Evolutionary conservation across 768 basidiomycete species (phyloP).

Genomic region (Ephemerocybe angulata): DNA sequence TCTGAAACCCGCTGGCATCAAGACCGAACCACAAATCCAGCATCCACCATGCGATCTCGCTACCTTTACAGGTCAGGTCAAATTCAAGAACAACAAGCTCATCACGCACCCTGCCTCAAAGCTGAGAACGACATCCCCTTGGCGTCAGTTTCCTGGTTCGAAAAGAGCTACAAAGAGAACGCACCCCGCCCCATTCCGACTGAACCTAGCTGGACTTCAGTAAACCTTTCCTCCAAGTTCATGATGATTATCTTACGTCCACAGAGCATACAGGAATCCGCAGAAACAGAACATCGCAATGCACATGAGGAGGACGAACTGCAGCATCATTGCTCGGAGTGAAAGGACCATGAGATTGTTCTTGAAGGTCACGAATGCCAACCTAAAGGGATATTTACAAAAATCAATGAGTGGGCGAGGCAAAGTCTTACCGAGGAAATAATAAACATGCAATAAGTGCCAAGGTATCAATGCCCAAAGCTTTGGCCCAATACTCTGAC

Average conservation of each 20-base stretch:
- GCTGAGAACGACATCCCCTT: slow-evolving; percentile 20
- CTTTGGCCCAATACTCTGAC: slow-evolving; percentile 61
- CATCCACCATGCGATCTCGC: slow-evolving; percentile 90
- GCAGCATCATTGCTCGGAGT: slow-evolving; percentile 87
- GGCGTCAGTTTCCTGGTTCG: neutral
- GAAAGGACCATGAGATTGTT: slow-evolving; percentile 78
- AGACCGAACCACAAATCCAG: slow-evolving; percentile 93
- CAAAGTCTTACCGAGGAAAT: slow-evolving; percentile 66
- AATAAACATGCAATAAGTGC: slow-evolving; percentile 87
- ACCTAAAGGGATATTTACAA: slow-evolving; percentile 33
- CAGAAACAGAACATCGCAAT: slow-evolving; percentile 89
- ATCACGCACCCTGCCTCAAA: slow-evolving; percentile 28
- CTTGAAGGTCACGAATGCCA: slow-evolving; percentile 88
- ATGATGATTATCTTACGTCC: slow-evolving; percentile 62
- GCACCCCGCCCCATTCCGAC: slow-evolving; percentile 52
- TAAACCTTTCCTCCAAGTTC: neutral
- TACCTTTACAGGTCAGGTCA: slow-evolving; percentile 8
- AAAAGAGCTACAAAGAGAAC: neutral
- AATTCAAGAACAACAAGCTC: slow-evolving; percentile 1
- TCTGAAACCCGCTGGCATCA: slow-evolving; percentile 85
- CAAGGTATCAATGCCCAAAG: slow-evolving; percentile 75
- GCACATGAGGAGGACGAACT: slow-evolving; percentile 80
- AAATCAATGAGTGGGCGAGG: neutral
- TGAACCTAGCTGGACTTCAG: slow-evolving; percentile 43
- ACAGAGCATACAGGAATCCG: slow-evolving; percentile 90